These are phyloP conservation scores for Myxozyma udenii DNA, from an alignment of 805 yeast genomes.

Conservation along the genomic window DNA sequence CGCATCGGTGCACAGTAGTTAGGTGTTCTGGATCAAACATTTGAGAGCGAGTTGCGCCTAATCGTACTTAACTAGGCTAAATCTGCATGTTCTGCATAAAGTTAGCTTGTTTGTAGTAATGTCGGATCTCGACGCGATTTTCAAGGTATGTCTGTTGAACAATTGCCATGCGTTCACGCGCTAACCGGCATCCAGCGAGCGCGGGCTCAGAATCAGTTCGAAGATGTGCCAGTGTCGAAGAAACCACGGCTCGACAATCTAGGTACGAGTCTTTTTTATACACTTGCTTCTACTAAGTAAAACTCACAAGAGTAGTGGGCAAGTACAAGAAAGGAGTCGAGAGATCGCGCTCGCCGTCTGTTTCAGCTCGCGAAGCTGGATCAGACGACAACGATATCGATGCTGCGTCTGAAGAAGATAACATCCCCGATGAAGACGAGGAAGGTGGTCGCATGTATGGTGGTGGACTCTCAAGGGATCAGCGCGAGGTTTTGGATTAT, in stretches of 20 bases:
- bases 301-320: not conserved
- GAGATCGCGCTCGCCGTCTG: not conserved
- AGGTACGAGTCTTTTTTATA: constrained; percentile 6
- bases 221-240: constrained; percentile 5
- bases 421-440: constrained; percentile 20
- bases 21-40: too few relatives aligned
- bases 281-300: too few relatives aligned
- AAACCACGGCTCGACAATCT: constrained; percentile 17
- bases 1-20: too few relatives aligned
- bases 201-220: not conserved
- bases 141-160: constrained; percentile 12
- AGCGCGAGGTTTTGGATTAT: constrained; percentile 26
- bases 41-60: too few relatives aligned
- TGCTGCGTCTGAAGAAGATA: constrained; percentile 2
- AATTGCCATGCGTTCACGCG: not conserved
- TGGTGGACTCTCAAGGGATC: constrained; percentile 28
- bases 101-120: too few relatives aligned
- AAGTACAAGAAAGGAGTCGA: constrained; percentile 6
- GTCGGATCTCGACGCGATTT: constrained; percentile 18
- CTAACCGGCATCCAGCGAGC: not conserved
- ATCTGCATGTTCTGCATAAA: too few relatives aligned
- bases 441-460: constrained; percentile 33
- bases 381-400: constrained; percentile 8
- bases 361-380: constrained; percentile 9
- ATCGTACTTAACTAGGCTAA: too few relatives aligned